Evolutionary conservation across 345 rosid species (phyloP), one percentile per base, ranked within the genome.

Genomic region (Viola odorata): DNA sequence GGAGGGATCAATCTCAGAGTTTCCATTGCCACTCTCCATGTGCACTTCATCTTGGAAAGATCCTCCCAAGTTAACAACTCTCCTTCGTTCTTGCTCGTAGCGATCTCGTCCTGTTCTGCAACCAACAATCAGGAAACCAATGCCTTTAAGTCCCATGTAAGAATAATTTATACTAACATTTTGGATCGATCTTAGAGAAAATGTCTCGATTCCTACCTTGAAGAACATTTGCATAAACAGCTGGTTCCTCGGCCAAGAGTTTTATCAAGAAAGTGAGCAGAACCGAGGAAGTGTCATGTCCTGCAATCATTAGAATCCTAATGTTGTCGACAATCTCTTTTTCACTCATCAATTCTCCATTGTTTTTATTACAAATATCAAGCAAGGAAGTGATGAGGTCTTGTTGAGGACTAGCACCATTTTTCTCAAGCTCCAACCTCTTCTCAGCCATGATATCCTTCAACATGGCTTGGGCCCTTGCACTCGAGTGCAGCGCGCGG

Each of bases 1-100:
- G 88, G 84, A 16, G 86, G 75, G 41, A 57, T 4, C 56, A 76
- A 53, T 55, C 91, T 77, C 52, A 79, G 63, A 16, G 81, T 80
- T 67, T 85, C 91, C 80, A 67, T 37, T 4, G 83, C 86, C 40
- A 81, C 83, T 70, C 75, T 81, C 84, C 88, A 83, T 55, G 86
- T 76, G 75, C 75, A 81, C 64, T 80, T 76, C 91, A 83, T 83
- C 77, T 57, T 81, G 59, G 71, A 62, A 39, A 80, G 80, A 37
- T 83, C 80, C 55, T 83, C 80, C 88, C 88, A 74, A 13, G 78
- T 83, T 44, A 83, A 58, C 44, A 50, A 36, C 67, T 77, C 81
- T 4, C 77, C 82, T 15, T 12, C 38, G 3, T n/a, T 40, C 78
- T 78, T 81, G 74, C 65, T 65, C 37, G 65, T 67, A n/a, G 78